Evolutionary conservation across 495 filamentous ascomycete genomes (phyloP).

Genomic region (Terfezia boudieri): DNA sequence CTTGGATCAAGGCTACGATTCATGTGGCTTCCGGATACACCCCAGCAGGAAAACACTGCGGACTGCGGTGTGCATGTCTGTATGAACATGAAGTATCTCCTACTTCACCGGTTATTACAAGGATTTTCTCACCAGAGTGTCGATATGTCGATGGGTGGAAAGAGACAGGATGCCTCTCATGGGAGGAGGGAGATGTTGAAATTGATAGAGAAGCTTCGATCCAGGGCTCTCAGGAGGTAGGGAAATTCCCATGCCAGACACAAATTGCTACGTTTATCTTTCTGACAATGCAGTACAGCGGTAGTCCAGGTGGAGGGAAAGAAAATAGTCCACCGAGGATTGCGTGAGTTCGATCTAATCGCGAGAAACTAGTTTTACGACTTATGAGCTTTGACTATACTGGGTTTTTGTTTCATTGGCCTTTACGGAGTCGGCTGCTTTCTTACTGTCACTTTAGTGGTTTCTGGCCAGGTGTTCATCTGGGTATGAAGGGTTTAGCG

Average conservation of each 20-base stretch:
- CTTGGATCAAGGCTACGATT: constrained; percentile 45
- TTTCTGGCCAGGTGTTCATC: no score
- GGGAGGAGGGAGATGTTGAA: constrained; percentile 72
- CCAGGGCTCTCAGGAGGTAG: constrained; percentile 15
- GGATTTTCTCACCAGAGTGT: constrained; percentile 59
- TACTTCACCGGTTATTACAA: constrained; percentile 58
- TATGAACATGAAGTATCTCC: constrained; percentile 69
- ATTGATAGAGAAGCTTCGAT: constrained; percentile 24
- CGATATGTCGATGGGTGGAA: constrained; percentile 75
- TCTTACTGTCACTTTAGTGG: no score
- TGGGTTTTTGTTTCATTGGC: no score
- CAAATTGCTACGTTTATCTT: no score
- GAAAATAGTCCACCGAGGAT: neutral
- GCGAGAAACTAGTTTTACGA: no score
- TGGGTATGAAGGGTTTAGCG: no score
- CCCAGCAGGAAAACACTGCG: constrained; percentile 74
- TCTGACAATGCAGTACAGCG: neutral
- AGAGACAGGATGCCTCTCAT: constrained; percentile 48
- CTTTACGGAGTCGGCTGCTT: no score
- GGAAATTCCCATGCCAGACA: neutral
- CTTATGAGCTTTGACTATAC: no score
- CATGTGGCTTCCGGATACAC: constrained; percentile 56
- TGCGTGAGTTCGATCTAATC: neutral
- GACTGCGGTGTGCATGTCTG: constrained; percentile 97
- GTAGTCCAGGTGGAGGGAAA: neutral